phyloP scores from a whole-genome alignment of 768 basidiomycete species.

The Megacollybia marginata region DNA sequence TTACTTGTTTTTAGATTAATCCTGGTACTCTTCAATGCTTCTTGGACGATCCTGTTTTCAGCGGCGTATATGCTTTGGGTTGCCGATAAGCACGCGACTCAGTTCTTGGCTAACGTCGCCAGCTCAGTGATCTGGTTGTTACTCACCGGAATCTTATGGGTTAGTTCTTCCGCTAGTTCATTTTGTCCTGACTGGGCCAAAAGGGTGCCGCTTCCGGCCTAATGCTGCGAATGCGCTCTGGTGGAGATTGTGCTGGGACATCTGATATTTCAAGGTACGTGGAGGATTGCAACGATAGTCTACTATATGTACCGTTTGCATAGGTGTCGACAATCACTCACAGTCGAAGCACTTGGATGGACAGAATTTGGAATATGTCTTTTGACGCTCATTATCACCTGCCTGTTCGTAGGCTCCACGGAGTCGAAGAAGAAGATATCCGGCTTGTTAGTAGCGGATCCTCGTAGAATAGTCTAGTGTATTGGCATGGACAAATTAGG shows the following conservation, averaged over 20 bases:
- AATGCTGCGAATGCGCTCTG: conserved; percentile 56
- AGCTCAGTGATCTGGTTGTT: conserved; percentile 72
- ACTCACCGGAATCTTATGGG: conserved; percentile 63
- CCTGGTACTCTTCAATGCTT: conserved; percentile 54
- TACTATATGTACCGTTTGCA: not conserved
- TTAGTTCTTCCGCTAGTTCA: conserved; percentile 18
- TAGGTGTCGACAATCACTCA: conserved; percentile 66
- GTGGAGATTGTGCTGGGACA: conserved; percentile 48
- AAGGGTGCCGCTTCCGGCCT: conserved; percentile 65
- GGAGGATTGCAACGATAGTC: conserved; percentile 3
- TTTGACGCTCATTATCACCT: conserved; percentile 47
- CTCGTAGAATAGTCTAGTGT: conserved; percentile 29
- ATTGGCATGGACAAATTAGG: not conserved
- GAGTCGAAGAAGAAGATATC: conserved; percentile 14
- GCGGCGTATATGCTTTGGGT: conserved; percentile 68
- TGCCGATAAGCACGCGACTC: conserved; percentile 48
- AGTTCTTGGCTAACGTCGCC: conserved; percentile 68
- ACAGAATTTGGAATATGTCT: conserved; percentile 60
- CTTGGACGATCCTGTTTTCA: conserved; percentile 72
- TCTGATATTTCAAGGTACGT: conserved; percentile 47
- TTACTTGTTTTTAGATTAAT: conserved; percentile 34
- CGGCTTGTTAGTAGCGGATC: conserved; percentile 23
- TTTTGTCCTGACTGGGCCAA: not conserved
- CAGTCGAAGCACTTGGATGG: conserved; percentile 73
- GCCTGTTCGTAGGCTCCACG: conserved; percentile 30